These are phyloP conservation scores for Pseudozyma thailandica DNA, from an alignment of 1,284 basidiomycete species.

Conservation along the genomic window DNA sequence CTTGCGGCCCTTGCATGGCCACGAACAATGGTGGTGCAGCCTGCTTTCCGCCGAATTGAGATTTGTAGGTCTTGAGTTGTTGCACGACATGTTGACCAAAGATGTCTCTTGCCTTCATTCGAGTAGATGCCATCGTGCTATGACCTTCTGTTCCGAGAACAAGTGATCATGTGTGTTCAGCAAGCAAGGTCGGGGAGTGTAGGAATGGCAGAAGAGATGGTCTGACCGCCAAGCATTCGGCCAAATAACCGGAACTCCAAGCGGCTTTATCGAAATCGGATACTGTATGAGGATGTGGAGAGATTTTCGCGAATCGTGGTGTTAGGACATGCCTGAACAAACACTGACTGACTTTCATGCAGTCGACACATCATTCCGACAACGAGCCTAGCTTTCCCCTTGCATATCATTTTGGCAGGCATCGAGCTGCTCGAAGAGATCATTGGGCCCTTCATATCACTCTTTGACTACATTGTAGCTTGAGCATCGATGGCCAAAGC, in stretches of 20 bases:
- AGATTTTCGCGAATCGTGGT: no score
- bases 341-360: no score
- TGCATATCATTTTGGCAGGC: neutral
- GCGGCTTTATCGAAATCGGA: no score
- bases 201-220: neutral
- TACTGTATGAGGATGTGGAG: no score
- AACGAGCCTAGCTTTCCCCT: neutral
- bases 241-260: neutral
- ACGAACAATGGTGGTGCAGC: slow-evolving; percentile 30
- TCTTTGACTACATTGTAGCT: no score
- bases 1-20: slow-evolving; percentile 50
- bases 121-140: slow-evolving; percentile 3
- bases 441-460: no score
- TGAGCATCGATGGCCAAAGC: no score
- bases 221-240: neutral
- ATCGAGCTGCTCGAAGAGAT: neutral
- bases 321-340: no score
- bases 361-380: neutral
- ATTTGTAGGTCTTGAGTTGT: slow-evolving; percentile 16
- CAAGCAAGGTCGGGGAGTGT: no score
- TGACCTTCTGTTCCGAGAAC: neutral
- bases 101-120: slow-evolving; percentile 22
- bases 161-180: no score
- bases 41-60: slow-evolving; percentile 2
- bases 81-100: slow-evolving; percentile 29